These are phyloP conservation scores for Salvia rosmarinus DNA, from an alignment of 257 asterid species.

Conservation along the genomic window DNA sequence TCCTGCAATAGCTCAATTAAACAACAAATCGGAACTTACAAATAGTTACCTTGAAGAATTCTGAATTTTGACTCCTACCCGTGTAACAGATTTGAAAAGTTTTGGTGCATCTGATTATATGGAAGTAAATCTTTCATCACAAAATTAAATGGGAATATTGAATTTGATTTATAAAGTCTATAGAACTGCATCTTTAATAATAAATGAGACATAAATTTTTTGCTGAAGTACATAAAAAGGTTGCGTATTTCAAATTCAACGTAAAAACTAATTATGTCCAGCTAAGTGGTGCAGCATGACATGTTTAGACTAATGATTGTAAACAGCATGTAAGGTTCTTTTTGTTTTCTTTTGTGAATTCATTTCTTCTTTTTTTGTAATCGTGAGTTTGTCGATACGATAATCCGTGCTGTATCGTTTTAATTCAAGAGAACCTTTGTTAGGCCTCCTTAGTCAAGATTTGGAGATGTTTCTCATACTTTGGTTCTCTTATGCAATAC, in stretches of 20 bases:
- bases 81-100: neutral
- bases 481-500: slow-evolving; percentile 21
- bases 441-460: neutral
- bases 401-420: too few species aligned
- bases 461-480: neutral
- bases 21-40: neutral
- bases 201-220: neutral
- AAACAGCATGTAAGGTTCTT: neutral
- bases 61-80: neutral
- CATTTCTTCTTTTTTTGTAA: neutral
- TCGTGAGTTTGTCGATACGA: neutral
- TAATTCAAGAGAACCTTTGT: too few species aligned
- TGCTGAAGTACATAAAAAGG: neutral
- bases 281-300: neutral
- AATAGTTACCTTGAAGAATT: neutral
- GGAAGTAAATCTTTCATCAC: neutral
- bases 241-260: neutral
- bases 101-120: neutral
- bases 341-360: neutral
- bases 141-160: neutral
- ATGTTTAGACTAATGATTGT: neutral
- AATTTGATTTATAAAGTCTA: neutral
- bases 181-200: neutral
- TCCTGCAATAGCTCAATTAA: neutral
- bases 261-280: neutral